Evolutionary conservation across 1,284 basidiomycete species (phyloP).

Genomic region (Exobasidium cylindrosporum): DNA sequence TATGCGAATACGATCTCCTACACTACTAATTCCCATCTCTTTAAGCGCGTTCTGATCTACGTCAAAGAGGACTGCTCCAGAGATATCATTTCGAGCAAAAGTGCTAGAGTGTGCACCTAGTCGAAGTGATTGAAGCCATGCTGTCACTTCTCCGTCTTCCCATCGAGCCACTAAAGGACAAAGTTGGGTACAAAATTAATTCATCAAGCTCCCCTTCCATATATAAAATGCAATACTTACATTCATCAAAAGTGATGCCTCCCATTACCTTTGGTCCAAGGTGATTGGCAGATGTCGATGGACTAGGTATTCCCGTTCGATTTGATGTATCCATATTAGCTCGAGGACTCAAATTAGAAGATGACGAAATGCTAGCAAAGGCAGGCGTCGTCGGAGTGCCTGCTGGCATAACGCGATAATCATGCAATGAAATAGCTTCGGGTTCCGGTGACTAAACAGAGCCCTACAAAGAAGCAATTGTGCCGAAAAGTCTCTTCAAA

Average conservation of each 20-base stretch:
- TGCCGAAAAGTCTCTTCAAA: too few species aligned
- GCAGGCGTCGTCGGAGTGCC: background rate
- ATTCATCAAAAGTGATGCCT: conserved; percentile 15
- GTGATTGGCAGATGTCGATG: background rate
- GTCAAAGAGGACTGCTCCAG: conserved; percentile 43
- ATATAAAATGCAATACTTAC: conserved; percentile 1
- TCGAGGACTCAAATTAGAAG: background rate
- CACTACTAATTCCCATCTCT: conserved; percentile 51
- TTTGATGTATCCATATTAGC: background rate
- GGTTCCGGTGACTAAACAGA: too few species aligned
- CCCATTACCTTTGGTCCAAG: conserved; percentile 10
- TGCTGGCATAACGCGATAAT: background rate
- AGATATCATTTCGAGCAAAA: conserved; percentile 48
- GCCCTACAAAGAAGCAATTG: too few species aligned
- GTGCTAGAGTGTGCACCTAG: conserved; percentile 34
- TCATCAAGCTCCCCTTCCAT: background rate
- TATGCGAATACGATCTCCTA: conserved; percentile 50
- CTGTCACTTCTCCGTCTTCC: conserved; percentile 27
- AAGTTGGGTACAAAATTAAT: too few species aligned
- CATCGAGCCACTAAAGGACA: conserved; percentile 19
- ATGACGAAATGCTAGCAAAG: background rate
- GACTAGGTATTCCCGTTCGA: background rate
- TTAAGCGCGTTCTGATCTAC: conserved; percentile 46
- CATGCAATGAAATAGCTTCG: background rate
- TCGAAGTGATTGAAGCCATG: conserved; percentile 38